These are phyloP conservation scores for Periconia macrospinosa DNA, from an alignment of 2,329 filamentous ascomycete species.

Conservation along the genomic window DNA sequence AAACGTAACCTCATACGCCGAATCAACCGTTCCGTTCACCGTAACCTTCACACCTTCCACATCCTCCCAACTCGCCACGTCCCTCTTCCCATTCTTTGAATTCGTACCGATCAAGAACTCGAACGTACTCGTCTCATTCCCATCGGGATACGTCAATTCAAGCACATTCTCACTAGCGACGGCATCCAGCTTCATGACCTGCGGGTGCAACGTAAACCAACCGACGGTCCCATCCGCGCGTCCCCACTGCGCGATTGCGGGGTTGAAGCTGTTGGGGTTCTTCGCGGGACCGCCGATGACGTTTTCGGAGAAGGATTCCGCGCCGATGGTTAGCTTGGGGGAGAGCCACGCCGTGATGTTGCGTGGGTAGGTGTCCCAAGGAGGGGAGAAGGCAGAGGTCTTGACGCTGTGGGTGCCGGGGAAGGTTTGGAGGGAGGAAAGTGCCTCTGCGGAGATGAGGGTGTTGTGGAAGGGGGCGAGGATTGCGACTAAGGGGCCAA, in stretches of 20 bases:
- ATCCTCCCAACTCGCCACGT: constrained; percentile 52
- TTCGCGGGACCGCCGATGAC: constrained; percentile 58
- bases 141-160: constrained; percentile 57
- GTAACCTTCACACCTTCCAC: constrained; percentile 52
- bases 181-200: constrained; percentile 25
- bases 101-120: constrained; percentile 53
- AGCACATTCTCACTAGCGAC: constrained; percentile 39
- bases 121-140: constrained; percentile 54
- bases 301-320: constrained; percentile 60
- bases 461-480: constrained; percentile 54
- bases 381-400: constrained; percentile 59
- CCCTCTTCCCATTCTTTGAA: constrained; percentile 46
- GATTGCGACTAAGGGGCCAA: constrained; percentile 59
- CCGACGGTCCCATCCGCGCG: constrained; percentile 31
- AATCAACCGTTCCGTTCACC: constrained; percentile 50
- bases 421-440: constrained; percentile 51
- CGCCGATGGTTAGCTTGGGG: constrained; percentile 61
- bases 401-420: constrained; percentile 56
- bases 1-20: constrained; percentile 47
- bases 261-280: constrained; percentile 59
- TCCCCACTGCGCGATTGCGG: constrained; percentile 63
- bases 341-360: constrained; percentile 64
- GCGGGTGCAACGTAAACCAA: constrained; percentile 32
- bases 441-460: constrained; percentile 47
- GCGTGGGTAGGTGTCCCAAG: constrained; percentile 58